These are phyloP conservation scores for Arthrobotrys megalospora DNA, from an alignment of 2,329 filamentous ascomycete species.

Conservation along the genomic window DNA sequence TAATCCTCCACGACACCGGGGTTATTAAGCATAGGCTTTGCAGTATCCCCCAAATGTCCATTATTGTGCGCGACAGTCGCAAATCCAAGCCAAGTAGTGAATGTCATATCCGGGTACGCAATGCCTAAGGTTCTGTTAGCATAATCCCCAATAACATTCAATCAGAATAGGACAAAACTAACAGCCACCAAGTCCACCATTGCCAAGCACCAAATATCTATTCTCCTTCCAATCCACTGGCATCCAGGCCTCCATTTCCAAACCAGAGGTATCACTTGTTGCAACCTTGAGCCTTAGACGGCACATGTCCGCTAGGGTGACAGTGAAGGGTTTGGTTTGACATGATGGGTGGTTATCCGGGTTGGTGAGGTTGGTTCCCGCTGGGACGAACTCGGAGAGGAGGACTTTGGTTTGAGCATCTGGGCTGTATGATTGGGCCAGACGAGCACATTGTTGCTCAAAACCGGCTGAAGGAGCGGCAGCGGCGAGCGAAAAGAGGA, in stretches of 20 bases:
- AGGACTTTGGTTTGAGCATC: constrained; percentile 66
- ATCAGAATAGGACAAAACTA: neutral
- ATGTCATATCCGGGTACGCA: constrained; percentile 28
- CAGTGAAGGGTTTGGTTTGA: neutral
- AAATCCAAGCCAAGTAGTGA: constrained; percentile 25
- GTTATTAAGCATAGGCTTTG: constrained; percentile 26
- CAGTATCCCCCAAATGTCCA: constrained; percentile 42
- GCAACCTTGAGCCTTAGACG: constrained; percentile 24
- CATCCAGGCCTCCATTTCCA: constrained; percentile 45
- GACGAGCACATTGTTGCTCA: constrained; percentile 60
- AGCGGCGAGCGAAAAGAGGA: neutral
- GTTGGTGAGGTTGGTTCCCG: constrained; percentile 68
- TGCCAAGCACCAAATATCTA: constrained; percentile 30
- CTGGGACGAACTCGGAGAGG: constrained; percentile 67
- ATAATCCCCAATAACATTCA: neutral
- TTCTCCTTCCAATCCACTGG: constrained; percentile 29
- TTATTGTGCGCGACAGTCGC: constrained; percentile 47
- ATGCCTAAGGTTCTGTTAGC: constrained; percentile 5
- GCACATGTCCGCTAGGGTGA: constrained; percentile 25
- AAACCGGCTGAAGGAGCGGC: neutral
- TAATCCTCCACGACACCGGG: constrained; percentile 50
- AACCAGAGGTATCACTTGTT: constrained; percentile 30
- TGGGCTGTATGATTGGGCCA: constrained; percentile 65
- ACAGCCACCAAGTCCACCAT: constrained; percentile 39
- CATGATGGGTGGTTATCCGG: constrained; percentile 68